phyloP scores from a whole-genome alignment of 1,284 basidiomycete genomes.

The Ceratobasidium papillatum region DNA sequence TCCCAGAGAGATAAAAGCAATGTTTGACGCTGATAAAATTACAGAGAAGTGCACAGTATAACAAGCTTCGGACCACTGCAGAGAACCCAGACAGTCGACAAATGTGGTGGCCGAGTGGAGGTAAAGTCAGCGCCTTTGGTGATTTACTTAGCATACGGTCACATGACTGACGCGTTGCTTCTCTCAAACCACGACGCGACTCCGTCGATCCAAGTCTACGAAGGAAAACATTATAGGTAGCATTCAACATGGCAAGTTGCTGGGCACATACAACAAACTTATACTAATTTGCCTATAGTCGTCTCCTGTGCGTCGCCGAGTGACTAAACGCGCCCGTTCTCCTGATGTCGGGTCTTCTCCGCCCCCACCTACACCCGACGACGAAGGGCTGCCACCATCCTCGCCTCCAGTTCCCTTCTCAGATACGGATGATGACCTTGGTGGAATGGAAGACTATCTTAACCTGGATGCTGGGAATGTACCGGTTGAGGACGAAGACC shows the following conservation, averaged over 20 bases:
- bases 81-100: too few species aligned
- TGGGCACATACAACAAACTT: background rate
- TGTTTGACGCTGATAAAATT: too few species aligned
- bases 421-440: constrained; percentile 86
- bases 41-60: background rate
- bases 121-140: background rate
- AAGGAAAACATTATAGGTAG: background rate
- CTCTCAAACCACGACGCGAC: constrained; percentile 35
- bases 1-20: too few species aligned
- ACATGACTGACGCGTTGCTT: constrained; percentile 29
- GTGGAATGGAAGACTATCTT: constrained; percentile 74
- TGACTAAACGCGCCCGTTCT: constrained; percentile 42
- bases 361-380: constrained; percentile 30
- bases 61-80: background rate
- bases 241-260: constrained; percentile 17
- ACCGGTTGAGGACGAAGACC: constrained; percentile 78
- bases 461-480: constrained; percentile 60
- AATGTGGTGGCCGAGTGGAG: background rate
- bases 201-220: background rate
- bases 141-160: background rate
- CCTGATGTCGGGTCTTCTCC: constrained; percentile 38
- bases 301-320: constrained; percentile 40
- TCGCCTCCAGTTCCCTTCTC: constrained; percentile 86
- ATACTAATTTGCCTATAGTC: constrained; percentile 5
- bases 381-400: constrained; percentile 74